Evolutionary conservation across 176 grass and related monocot genomes (phyloP).

Genomic region (Oryza brachyantha): DNA sequence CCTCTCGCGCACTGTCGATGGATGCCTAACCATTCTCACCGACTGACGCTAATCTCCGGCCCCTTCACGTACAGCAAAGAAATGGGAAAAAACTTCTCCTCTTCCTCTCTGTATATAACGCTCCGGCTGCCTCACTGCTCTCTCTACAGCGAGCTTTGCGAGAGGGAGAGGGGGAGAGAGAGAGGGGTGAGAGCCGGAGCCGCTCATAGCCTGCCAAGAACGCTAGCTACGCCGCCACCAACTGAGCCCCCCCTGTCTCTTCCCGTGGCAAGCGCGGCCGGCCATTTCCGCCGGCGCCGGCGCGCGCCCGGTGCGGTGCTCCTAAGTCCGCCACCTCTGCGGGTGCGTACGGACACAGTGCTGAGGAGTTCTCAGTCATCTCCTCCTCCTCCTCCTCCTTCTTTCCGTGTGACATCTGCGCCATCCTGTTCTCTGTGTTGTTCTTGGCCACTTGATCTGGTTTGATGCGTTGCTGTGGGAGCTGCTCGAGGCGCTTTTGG

Average conservation of each 20-base stretch:
- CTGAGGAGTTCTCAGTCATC: neutral
- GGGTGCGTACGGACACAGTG: neutral
- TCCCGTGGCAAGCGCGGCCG: neutral
- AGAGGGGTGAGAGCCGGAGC: neutral
- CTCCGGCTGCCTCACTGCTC: neutral
- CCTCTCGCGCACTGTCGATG: neutral
- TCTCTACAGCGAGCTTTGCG: neutral
- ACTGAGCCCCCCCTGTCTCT: neutral
- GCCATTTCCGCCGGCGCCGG: neutral
- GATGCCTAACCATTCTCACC: constrained; percentile 23
- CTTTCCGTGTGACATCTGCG: neutral
- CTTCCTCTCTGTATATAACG: constrained; percentile 28
- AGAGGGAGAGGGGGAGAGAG: neutral
- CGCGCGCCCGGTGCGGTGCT: neutral
- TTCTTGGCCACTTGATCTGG: neutral
- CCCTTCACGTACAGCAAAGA: neutral
- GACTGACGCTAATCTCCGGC: constrained; percentile 24
- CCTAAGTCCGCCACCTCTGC: neutral
- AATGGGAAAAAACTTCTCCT: neutral
- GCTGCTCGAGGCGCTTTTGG: too few species aligned
- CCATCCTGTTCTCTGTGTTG: neutral
- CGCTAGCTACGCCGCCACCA: neutral
- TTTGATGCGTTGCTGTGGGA: constrained; percentile 9
- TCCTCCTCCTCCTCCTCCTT: neutral
- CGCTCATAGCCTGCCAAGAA: too few species aligned